Percentiles rank a stretch among this genome's conserved stretches.
Conservation (phyloP, 805 yeast genomes). For the Candida maesae region DNA sequence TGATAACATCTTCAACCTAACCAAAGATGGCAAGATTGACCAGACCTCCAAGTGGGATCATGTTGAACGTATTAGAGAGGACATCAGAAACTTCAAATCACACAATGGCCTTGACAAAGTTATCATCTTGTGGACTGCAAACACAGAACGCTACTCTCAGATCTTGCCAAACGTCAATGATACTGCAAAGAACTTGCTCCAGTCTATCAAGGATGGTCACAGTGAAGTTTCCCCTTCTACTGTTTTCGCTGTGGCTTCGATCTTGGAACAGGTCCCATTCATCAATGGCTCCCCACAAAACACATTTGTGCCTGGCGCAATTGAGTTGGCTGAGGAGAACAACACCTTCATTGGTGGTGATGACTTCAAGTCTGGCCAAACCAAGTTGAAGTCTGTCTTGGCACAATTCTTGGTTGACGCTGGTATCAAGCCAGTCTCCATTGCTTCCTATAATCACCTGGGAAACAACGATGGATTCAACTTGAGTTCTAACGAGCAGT, state of each 20-base stretch:
- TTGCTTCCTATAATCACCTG: conserved; percentile 93
- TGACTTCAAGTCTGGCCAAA: conserved; percentile 96
- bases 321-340: conserved; percentile 80
- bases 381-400: conserved; percentile 91
- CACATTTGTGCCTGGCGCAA: conserved; percentile 93
- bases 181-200: conserved; percentile 73
- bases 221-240: conserved; percentile 88
- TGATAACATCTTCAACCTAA: conserved; percentile 71
- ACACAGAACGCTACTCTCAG: conserved; percentile 90
- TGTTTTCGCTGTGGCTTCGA: conserved; percentile 90
- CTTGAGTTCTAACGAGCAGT: conserved; percentile 86
- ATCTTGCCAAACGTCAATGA: conserved; percentile 79
- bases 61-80: conserved; percentile 80
- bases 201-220: conserved; percentile 73
- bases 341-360: conserved; percentile 89
- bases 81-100: conserved; percentile 73
- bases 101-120: conserved; percentile 78
- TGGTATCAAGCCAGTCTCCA: conserved; percentile 90
- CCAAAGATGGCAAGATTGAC: conserved; percentile 43
- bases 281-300: conserved; percentile 97
- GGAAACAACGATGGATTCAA: conserved; percentile 97
- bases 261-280: conserved; percentile 83
- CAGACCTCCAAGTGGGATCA: conserved; percentile 79
- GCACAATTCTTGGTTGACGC: conserved; percentile 97
- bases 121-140: conserved; percentile 93